Evolutionary conservation across 2,329 filamentous ascomycete genomes (phyloP), one percentile per base, ranked within the genome.

Genomic region (Magnaporthales sp.): DNA sequence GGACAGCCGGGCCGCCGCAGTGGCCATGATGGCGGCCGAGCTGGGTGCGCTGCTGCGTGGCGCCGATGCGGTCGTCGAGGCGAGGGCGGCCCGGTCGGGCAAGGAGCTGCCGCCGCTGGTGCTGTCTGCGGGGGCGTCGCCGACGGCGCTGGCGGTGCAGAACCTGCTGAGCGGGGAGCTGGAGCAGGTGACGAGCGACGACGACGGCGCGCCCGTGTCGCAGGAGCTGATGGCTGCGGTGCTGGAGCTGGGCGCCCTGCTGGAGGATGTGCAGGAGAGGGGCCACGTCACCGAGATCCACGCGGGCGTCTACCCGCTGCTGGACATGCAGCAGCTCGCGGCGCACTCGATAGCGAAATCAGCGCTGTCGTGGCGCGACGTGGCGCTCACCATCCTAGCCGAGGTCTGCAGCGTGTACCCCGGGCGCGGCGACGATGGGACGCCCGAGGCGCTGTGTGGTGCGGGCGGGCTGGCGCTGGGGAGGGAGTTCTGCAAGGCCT

Each of bases 241-340:
- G 72, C 71, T 73, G 0, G 75, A 72, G 19, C 68, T 76, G n/a
- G 73, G 73, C 5, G 71, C 73, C 0, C 60, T 74, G 27, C 67
- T 75, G 70, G 5, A 67, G 66, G 19, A 68, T 69, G 11, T 63
- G 66, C 19, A 62, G 68, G 67, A 69, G 51, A 74, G 78, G 46
- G 73, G 69, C n/a, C 75, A 77, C 4, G 77, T 63, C 0, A 73
- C 75, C 6, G 73, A 77, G 27, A 79, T 85, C 51, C 91, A 93
- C 74, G 90, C 91, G 0, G 91, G 90, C 31, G 89, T 91, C 2
- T 94, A 93, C 73, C 86, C 91, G 0, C 81, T 88, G 3, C 83
- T 94, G 9, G 91, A 95, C 75, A 80, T 93, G 71, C 91, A 95
- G 75, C 91, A 95, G 75, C 80, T 94, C 1, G 87, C 90, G 0